phyloP scores from a whole-genome alignment of 495 filamentous ascomycete genomes.

The Tirmania nivea region DNA sequence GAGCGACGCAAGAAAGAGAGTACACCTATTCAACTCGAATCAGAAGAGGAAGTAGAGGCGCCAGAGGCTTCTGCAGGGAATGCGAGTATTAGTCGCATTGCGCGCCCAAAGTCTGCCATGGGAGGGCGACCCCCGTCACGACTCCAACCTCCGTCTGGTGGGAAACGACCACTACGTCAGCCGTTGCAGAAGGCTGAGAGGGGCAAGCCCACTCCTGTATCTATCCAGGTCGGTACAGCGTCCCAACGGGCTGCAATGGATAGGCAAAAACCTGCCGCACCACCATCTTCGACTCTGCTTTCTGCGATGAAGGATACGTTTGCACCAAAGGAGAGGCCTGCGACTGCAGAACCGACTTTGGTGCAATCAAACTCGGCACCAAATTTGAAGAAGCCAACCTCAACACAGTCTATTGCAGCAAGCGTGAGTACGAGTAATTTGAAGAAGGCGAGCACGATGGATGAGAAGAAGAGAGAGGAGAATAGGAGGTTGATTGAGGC shows the following conservation, averaged over 20 bases:
- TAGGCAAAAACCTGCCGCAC: conserved; percentile 7
- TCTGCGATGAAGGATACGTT: conserved; percentile 18
- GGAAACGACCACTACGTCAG: conserved; percentile 9
- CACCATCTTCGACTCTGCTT: conserved; percentile 9
- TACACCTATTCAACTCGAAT: neutral
- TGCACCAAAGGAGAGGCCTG: conserved; percentile 5
- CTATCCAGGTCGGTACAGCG: conserved; percentile 17
- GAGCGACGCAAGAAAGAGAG: neutral
- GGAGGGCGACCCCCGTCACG: conserved; percentile 11
- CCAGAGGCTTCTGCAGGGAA: too few species aligned
- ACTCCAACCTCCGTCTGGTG: conserved; percentile 9
- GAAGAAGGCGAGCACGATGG: neutral
- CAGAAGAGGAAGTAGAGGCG: neutral
- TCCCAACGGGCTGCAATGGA: conserved; percentile 18
- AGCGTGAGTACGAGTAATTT: neutral
- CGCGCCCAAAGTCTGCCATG: neutral
- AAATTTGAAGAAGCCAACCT: conserved; percentile 9
- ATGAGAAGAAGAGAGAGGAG: neutral
- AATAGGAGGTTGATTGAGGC: neutral
- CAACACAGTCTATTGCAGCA: neutral
- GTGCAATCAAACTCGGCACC: conserved; percentile 8
- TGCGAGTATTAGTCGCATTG: neutral
- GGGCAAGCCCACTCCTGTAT: conserved; percentile 10
- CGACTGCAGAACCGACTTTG: conserved; percentile 3
- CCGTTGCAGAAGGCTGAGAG: conserved; percentile 3